A percentile compares a stretch with the other conserved stretches of the same genome.
Conservation (phyloP, 495 filamentous ascomycete genomes). For the Cercophora newfieldiana region DNA sequence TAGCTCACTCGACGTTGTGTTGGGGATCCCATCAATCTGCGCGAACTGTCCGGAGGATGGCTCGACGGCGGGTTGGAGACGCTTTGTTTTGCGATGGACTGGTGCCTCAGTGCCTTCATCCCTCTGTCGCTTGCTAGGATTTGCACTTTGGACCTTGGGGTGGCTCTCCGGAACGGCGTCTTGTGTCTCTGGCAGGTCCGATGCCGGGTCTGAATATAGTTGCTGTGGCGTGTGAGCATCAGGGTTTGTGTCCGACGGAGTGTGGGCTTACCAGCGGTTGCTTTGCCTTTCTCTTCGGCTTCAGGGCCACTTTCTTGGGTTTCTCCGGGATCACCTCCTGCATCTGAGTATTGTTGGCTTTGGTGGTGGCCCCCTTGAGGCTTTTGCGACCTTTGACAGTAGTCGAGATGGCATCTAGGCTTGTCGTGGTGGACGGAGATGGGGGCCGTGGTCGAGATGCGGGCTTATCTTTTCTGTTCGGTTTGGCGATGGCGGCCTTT, state of each 20-base stretch:
- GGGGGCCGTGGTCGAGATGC: not conserved
- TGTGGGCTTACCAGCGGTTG: slow-evolving; percentile 20
- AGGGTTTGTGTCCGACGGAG: not conserved
- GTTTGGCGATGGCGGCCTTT: not conserved
- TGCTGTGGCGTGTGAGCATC: slow-evolving; percentile 20
- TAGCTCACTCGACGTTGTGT: not conserved
- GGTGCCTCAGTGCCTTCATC: not conserved
- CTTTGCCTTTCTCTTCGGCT: slow-evolving; percentile 24
- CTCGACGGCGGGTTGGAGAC: not conserved
- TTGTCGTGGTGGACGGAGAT: not conserved
- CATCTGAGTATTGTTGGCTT: not conserved
- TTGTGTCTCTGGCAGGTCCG: slow-evolving; percentile 24
- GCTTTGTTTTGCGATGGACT: not conserved
- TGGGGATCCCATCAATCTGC: not conserved
- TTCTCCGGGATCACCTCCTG: not conserved
- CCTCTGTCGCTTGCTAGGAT: not conserved
- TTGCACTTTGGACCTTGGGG: not conserved
- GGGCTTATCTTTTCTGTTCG: not conserved
- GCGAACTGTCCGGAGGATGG: not conserved
- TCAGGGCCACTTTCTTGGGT: not conserved
- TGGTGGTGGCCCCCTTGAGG: not conserved
- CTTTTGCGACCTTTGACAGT: not conserved
- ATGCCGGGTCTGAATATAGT: slow-evolving; percentile 20
- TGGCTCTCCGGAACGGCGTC: slow-evolving; percentile 25
- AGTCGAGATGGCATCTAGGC: not conserved